Percentiles rank a stretch among this genome's conserved stretches.
Evolutionary conservation across 2,329 filamentous ascomycete species (phyloP).

Genomic region (Helotiales sp.): DNA sequence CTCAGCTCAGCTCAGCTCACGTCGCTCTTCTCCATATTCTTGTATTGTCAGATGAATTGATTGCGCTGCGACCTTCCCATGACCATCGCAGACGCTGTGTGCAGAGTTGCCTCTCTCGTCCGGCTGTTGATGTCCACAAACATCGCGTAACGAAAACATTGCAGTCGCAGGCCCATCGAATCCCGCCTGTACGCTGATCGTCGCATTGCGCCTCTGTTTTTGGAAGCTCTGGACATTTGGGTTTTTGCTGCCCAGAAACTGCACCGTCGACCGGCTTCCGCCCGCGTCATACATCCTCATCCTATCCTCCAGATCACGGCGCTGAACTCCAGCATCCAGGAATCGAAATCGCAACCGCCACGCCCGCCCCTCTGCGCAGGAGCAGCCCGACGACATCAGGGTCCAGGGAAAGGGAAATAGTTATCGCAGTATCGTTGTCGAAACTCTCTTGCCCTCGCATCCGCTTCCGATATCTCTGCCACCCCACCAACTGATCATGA

Average conservation of each 20-base stretch:
- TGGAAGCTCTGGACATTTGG: background rate
- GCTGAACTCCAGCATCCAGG: background rate
- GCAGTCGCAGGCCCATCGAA: background rate
- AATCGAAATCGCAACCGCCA: background rate
- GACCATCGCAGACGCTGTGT: background rate
- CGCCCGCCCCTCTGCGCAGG: background rate
- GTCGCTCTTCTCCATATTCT: background rate
- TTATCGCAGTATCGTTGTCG: background rate
- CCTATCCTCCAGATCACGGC: background rate
- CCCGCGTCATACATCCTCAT: constrained; percentile 2
- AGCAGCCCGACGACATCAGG: too few species aligned
- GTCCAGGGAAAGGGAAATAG: too few species aligned
- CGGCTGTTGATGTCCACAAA: background rate
- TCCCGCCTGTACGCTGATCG: background rate
- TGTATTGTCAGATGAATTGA: background rate
- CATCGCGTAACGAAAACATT: background rate
- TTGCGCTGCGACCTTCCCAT: background rate
- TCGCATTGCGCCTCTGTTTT: background rate
- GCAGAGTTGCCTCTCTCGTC: background rate
- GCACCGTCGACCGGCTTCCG: background rate
- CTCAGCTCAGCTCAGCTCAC: background rate
- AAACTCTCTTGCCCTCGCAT: background rate
- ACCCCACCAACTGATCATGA: constrained; percentile 29
- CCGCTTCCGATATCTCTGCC: background rate
- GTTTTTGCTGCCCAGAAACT: background rate